Evolutionary conservation across 2,329 filamentous ascomycete species (phyloP).

Genomic region (Nemania sp.): DNA sequence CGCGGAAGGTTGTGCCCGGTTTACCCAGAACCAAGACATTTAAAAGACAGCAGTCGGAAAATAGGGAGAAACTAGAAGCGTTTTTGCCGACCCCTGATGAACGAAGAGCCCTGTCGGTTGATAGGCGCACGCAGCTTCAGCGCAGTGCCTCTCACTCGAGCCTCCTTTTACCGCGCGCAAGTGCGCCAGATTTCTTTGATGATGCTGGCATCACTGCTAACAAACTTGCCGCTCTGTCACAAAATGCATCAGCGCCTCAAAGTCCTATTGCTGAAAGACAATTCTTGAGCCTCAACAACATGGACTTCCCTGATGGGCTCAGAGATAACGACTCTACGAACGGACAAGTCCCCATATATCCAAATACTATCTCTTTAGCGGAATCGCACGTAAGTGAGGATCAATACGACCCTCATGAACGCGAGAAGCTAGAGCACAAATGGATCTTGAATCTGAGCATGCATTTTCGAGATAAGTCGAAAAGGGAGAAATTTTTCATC

Average conservation of each 20-base stretch:
- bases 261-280: constrained; percentile 42
- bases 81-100: constrained; percentile 65
- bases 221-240: constrained; percentile 31
- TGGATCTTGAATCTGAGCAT: constrained; percentile 99
- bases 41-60: constrained; percentile 80
- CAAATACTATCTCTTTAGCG: constrained; percentile 29
- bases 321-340: constrained; percentile 36
- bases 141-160: constrained; percentile 40
- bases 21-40: constrained; percentile 79
- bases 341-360: constrained; percentile 24
- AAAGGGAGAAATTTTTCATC: constrained; percentile 96
- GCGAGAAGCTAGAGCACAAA: constrained; percentile 79
- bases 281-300: constrained; percentile 34
- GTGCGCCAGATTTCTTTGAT: constrained; percentile 52
- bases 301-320: constrained; percentile 28
- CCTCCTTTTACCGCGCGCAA: constrained; percentile 49
- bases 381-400: constrained; percentile 54
- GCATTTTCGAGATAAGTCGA: constrained; percentile 93
- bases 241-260: constrained; percentile 36
- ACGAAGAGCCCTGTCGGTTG: constrained; percentile 71
- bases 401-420: constrained; percentile 66
- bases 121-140: constrained; percentile 49
- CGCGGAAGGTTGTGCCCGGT: constrained; percentile 72
- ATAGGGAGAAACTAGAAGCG: constrained; percentile 71
- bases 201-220: constrained; percentile 36